phyloP scores from a whole-genome alignment of 192 early-diverging fungal genomes.

The Entomortierella parvispora region DNA sequence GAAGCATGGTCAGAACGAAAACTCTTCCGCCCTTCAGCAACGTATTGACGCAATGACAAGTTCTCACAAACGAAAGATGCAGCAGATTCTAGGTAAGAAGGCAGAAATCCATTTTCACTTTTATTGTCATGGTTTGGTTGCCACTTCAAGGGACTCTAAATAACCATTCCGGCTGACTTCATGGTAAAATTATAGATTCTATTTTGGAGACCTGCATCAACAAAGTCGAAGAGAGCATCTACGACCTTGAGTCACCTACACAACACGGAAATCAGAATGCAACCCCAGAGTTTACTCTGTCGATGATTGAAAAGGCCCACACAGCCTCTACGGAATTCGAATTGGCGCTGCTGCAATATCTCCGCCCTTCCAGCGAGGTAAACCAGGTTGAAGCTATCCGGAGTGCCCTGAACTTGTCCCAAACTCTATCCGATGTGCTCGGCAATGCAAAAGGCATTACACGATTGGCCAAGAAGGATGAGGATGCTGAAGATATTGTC shows the following conservation, averaged over 20 bases:
- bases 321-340: no score
- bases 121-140: no score
- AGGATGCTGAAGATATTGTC: conserved; percentile 77
- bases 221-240: conserved; percentile 89
- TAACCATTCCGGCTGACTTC: no score
- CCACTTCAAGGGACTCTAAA: no score
- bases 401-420: conserved; percentile 79
- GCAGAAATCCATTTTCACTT: no score
- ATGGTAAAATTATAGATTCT: conserved; percentile 81
- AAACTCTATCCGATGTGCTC: conserved; percentile 85
- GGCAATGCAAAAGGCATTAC: conserved; percentile 92
- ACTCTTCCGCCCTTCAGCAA: conserved; percentile 49
- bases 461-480: conserved; percentile 81
- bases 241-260: conserved; percentile 82
- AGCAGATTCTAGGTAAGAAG: conserved; percentile 68
- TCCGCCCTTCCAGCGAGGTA: conserved; percentile 11
- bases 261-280: conserved; percentile 86
- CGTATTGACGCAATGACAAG: conserved; percentile 70
- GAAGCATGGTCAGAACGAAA: conserved; percentile 13
- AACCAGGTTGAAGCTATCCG: conserved; percentile 87
- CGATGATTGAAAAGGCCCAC: no score
- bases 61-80: conserved; percentile 71
- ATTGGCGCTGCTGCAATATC: conserved; percentile 17
- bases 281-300: conserved; percentile 89
- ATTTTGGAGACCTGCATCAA: conserved; percentile 85